Evolutionary conservation across 495 filamentous ascomycete species (phyloP).

Genomic region (Aspergillus olivimuriae): DNA sequence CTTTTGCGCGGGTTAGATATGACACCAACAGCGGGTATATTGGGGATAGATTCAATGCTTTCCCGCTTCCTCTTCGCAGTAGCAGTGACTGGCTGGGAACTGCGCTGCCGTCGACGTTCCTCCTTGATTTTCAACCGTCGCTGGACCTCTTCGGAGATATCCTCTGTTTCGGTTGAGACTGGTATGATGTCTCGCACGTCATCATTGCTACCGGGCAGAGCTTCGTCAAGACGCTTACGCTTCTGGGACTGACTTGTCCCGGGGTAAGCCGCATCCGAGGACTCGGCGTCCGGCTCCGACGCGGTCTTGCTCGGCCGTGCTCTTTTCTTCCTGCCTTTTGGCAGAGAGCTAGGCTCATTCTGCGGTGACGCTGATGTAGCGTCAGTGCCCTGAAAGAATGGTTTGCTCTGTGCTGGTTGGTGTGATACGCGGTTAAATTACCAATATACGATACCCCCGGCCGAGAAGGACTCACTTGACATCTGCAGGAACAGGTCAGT

Average conservation of each 20-base stretch:
- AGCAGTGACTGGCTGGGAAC: conserved; percentile 29
- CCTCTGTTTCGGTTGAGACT: conserved; percentile 34
- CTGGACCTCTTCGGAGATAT: conserved; percentile 41
- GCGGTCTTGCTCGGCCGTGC: not conserved
- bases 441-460: no score
- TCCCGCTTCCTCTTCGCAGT: conserved; percentile 38
- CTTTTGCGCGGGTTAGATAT: conserved; percentile 21
- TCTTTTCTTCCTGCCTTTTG: conserved; percentile 3
- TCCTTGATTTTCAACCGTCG: conserved; percentile 35
- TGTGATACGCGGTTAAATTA: no score
- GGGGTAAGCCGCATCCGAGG: not conserved
- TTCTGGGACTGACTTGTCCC: conserved; percentile 13
- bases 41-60: conserved; percentile 29
- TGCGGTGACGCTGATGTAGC: not conserved
- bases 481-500: not conserved
- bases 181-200: conserved; percentile 16
- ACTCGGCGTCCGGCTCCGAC: conserved; percentile 3
- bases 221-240: conserved; percentile 15
- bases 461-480: no score
- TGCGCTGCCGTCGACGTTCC: conserved; percentile 24
- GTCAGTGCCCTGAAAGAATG: not conserved
- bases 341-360: not conserved
- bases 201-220: conserved; percentile 13
- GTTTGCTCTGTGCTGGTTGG: not conserved
- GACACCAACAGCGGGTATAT: conserved; percentile 13